phyloP scores from a whole-genome alignment of 2,329 filamentous ascomycete genomes.

The Venturia asperata region DNA sequence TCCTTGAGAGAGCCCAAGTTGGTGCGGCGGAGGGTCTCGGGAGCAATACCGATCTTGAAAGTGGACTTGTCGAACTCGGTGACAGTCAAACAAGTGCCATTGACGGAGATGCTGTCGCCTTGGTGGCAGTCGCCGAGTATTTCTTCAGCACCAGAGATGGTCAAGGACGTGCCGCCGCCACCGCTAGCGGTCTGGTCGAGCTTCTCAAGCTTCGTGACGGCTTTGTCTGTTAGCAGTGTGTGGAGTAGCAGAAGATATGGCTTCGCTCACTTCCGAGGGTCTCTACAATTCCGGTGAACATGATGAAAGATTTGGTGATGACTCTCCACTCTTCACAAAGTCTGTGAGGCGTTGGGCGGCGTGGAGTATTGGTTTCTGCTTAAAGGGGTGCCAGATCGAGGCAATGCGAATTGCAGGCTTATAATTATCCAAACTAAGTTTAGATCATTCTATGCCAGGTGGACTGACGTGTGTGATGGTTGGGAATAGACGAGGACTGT shows the following conservation, averaged over 20 bases:
- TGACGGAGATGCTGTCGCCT: slow-evolving; percentile 91
- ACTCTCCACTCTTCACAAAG: slow-evolving; percentile 13
- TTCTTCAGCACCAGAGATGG: slow-evolving; percentile 65
- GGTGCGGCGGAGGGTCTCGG: slow-evolving; percentile 90
- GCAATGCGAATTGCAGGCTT: background rate
- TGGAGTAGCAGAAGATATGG: slow-evolving; percentile 11
- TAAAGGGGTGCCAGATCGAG: background rate
- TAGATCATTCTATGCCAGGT: slow-evolving; percentile 9
- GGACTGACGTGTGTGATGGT: background rate
- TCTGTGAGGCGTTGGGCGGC: slow-evolving; percentile 12
- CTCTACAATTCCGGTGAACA: slow-evolving; percentile 96
- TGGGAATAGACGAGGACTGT: background rate
- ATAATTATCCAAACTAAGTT: background rate
- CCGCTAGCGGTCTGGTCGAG: slow-evolving; percentile 65
- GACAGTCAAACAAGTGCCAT: slow-evolving; percentile 93
- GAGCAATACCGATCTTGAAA: slow-evolving; percentile 91
- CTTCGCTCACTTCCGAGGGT: slow-evolving; percentile 72
- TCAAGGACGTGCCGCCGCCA: slow-evolving; percentile 80
- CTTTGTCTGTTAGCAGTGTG: slow-evolving; percentile 41
- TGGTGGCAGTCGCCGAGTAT: slow-evolving; percentile 78
- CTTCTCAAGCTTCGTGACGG: slow-evolving; percentile 71
- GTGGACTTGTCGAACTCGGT: slow-evolving; percentile 56
- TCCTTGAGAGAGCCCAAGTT: slow-evolving; percentile 72
- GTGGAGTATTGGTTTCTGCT: background rate
- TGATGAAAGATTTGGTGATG: slow-evolving; percentile 36